Base-by-base conservation (phyloP, 2,329 filamentous ascomycete genomes). In the Septoria petroselini region DNA sequence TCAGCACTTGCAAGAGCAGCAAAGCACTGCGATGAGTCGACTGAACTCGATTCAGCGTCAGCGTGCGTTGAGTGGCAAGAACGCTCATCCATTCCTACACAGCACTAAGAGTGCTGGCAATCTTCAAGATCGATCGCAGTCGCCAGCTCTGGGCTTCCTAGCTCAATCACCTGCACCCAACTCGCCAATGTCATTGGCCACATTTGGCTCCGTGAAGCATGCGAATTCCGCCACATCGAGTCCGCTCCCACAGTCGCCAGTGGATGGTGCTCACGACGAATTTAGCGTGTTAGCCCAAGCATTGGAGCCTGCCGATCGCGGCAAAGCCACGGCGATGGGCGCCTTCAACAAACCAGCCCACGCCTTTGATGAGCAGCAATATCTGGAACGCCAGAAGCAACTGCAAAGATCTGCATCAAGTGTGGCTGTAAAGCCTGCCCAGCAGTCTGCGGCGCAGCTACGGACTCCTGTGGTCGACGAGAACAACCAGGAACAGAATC, bases 361-460 rank as follows among this genome's bases (percentile, higher is more conserved):
- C 42, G 80, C 83, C 6, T 95, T 93, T 59, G 88, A 95, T 62
- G 91, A 96, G 63, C 82, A 85, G 15, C 86, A 88, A 62, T 96
- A 88, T 62, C 80, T 87, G 4, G 85, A 94, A 64, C 82, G 89
- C 37, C 86, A 95, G 63, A 73, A 87, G 40, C 86, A 90, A 65
- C 80, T 95, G 66, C 86, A 91, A 56, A 81, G 86, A 41, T 63
- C 65, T 7, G 57, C 58, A 6, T 67, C 65, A 5, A 60, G 43
- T 23, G 52, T 55, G 15, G 57, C 46, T 8, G 41, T 50, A 7
- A 60, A 57, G 40, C 52, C 48, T 14, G 59, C 43, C 11, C 50
- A 46, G 12, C 44, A 47, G 31, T 53, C 60, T 15, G 54, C 58
- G 7, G 39, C 58, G 12, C 59, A 63, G 34, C 62, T 61, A 27